Conservation (phyloP, 2,329 filamentous ascomycete genomes). For the Sporothrix curviconia region DNA sequence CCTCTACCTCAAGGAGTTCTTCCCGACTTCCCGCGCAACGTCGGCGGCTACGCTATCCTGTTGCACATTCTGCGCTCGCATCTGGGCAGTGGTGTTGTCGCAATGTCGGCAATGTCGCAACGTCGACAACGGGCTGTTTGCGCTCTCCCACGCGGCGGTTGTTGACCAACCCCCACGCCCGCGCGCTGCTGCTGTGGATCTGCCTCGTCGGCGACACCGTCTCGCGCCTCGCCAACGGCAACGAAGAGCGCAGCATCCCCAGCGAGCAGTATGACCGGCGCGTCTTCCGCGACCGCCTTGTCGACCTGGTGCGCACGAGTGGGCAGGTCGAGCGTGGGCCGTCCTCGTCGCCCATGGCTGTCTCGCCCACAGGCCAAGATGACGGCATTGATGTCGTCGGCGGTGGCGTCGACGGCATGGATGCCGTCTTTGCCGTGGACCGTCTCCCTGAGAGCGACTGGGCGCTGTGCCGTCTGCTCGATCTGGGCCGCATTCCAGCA, state of each 20-base stretch:
- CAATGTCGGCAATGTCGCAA: too few relatives aligned
- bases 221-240: slow-evolving; percentile 23
- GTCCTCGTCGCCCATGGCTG: neutral
- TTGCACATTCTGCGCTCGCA: slow-evolving; percentile 25
- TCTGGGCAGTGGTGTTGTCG: too few relatives aligned
- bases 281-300: slow-evolving; percentile 24
- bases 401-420: slow-evolving; percentile 19
- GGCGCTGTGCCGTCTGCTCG: slow-evolving; percentile 20
- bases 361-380: too few relatives aligned
- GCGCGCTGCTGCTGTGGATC: slow-evolving; percentile 25
- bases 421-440: neutral
- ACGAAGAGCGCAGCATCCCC: slow-evolving; percentile 19
- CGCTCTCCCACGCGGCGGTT: neutral
- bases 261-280: slow-evolving; percentile 22
- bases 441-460: slow-evolving; percentile 21
- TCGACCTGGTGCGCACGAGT: slow-evolving; percentile 15
- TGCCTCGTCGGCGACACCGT: slow-evolving; percentile 25
- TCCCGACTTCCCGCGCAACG: slow-evolving; percentile 27
- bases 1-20: slow-evolving; percentile 28
- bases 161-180: slow-evolving; percentile 1
- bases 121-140: too few relatives aligned
- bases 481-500: slow-evolving; percentile 18
- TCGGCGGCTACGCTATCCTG: slow-evolving; percentile 28
- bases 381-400: neutral
- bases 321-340: neutral